These are phyloP conservation scores for Phytopythium chamaehyphon DNA, from an alignment of 352 stramenopile species.

Conservation along the genomic window DNA sequence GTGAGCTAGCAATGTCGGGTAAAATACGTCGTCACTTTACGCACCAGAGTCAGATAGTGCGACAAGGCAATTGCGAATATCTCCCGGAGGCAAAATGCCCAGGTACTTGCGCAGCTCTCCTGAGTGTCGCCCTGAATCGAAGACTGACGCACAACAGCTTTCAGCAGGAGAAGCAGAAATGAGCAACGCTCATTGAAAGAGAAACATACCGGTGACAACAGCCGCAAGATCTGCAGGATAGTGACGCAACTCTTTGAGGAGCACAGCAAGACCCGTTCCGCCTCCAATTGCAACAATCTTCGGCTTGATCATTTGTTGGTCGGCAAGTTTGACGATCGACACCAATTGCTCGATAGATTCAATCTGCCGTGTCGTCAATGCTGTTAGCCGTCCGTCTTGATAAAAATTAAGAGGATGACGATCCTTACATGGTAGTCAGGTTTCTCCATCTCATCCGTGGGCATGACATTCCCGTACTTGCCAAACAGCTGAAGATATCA, in stretches of 20 bases:
- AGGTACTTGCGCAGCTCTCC: constrained; percentile 78
- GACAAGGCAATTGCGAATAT: constrained; percentile 86
- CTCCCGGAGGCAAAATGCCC: constrained; percentile 74
- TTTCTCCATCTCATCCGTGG: constrained; percentile 79
- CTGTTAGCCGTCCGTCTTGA: too few species aligned
- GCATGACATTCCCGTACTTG: constrained; percentile 84
- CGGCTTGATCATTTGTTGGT: constrained; percentile 74
- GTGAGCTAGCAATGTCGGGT: background rate
- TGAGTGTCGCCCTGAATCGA: constrained; percentile 81
- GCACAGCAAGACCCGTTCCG: constrained; percentile 72
- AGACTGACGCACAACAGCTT: constrained; percentile 29
- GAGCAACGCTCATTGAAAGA: background rate
- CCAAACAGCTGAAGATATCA: constrained; percentile 54
- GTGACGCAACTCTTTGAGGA: constrained; percentile 81
- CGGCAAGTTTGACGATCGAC: constrained; percentile 67
- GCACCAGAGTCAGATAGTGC: constrained; percentile 76
- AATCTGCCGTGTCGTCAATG: constrained; percentile 31
- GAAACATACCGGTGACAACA: constrained; percentile 60
- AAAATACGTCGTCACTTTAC: background rate
- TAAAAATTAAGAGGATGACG: background rate
- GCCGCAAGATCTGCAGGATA: constrained; percentile 84
- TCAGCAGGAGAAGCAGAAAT: background rate
- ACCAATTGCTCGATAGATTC: constrained; percentile 72
- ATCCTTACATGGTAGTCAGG: constrained; percentile 63
- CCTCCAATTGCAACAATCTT: constrained; percentile 84